Evolutionary conservation across 2,329 filamentous ascomycete genomes (phyloP), one percentile per base, ranked within the genome.

Genomic region (Ophiostoma sp.): DNA sequence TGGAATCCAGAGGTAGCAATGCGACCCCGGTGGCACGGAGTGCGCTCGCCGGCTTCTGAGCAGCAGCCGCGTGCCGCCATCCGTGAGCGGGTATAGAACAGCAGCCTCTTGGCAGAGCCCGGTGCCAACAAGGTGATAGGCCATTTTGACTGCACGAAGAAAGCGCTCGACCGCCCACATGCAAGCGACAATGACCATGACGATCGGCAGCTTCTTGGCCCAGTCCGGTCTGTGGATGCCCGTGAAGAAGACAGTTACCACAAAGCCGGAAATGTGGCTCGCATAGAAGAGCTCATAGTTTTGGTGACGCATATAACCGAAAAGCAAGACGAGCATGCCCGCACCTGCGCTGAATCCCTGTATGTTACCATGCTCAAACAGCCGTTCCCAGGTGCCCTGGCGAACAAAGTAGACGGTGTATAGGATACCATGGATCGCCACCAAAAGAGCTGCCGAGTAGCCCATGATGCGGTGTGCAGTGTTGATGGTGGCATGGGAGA

Each of bases 1-100:
- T 0, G 85, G 86, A 7, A 88, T 79, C 83, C 84, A 87, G 40
- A 88, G 75, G 73, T 85, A 87, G 70, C 82, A 84, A 73, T 88
- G 85, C 66, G 82, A 81, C 4, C 84, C 85, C 1, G 85, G 79
- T 2, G 4, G 81, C 80, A 5, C 74, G 71, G 2, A 75, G 74
- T 0, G 79, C 69, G 1, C 79, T 79, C 11, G 38, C 4, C 45
- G 60, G 38, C 81, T 78, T 71, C 82, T 81, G 16, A 85, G 76
- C 1, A 81, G 73, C 1, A 85, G 74, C 16, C 80, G 77, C 1
- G 79, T 81, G 16, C 79, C 82, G 3, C 79, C 78, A 16, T 79
- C 75, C 1, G 81, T 76, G 2, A 85, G 77, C 7, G 81, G 77
- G 45, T 78, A 77, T 5, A 84, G 69, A 0, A 74, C 79, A 1